Evolutionary conservation across 1,284 basidiomycete genomes (phyloP), one percentile per base, ranked within the genome.

Genomic region (Papiliotrema terrestris): DNA sequence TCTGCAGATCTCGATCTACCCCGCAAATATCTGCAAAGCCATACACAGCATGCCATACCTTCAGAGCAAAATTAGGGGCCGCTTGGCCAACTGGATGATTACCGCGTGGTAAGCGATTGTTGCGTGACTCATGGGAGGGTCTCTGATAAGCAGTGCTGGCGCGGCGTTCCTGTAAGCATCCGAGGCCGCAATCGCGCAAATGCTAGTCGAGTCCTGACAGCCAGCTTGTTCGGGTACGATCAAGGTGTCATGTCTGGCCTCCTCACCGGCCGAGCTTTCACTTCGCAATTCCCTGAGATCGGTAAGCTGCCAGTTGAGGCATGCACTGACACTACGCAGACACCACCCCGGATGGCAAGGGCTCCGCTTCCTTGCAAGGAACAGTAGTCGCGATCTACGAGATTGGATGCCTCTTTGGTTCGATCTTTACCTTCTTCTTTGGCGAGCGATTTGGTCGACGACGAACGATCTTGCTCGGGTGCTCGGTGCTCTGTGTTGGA

Each of bases 221-320:
- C n/a, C n/a, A 48, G 45, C 41, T 39, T 74, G 19, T 75, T 77
- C 55, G 75, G 75, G 41, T 76, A 75, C 57, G 74, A 77, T 57
- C 76, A 78, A 55, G 76, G 76, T 49, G 75, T 77, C 43, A 76
- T 77, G 72, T 65, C 63, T 22, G 71, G 72, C n/a, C 63, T 78
- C 8, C 56, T 75, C 17, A 73, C 72, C 14, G 61, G 63, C 9
- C 15, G 32, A 1, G 56, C 61, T 4, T 68, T 65, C 45, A 57
- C 56, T 25, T 13, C 29, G 11, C 57, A 58, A 47, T 68, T 63
- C 54, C 66, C 62, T 3, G 43, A 55, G 38, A 61, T 61, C 22
- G 59, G 54, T 59, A 25, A n/a, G 52, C 45, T 25, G 3, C 38
- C 25, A 42, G 42, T 36, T 19, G 32, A 13, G 14, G 25, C 25